Evolutionary conservation across 352 stramenopile genomes (phyloP).

Genomic region (Phytophthora palmivora): DNA sequence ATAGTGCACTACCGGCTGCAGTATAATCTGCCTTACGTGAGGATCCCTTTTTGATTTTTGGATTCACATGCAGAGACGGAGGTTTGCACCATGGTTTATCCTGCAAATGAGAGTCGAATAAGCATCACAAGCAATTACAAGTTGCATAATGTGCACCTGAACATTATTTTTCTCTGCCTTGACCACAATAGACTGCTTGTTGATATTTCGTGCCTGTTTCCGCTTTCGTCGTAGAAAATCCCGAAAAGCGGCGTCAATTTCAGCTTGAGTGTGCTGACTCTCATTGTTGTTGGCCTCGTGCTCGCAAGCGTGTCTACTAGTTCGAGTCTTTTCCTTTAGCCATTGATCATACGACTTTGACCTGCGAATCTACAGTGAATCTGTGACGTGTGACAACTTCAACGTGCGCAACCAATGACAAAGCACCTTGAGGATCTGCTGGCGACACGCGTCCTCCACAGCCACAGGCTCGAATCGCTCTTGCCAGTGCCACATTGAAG

Average conservation of each 20-base stretch:
- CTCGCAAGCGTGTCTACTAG: not conserved
- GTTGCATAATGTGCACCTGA: conserved; percentile 1
- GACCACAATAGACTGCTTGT: conserved; percentile 20
- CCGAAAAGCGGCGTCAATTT: conserved; percentile 45
- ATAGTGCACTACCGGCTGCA: conserved; percentile 5
- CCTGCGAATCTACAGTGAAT: conserved; percentile 48
- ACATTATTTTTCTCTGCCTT: conserved; percentile 1
- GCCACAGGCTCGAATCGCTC: conserved; percentile 48
- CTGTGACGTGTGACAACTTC: conserved; percentile 12
- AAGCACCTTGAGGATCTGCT: conserved; percentile 59
- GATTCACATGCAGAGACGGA: conserved; percentile 63
- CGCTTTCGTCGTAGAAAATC: conserved; percentile 52
- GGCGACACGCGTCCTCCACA: conserved; percentile 48
- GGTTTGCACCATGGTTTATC: conserved; percentile 40
- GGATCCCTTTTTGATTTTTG: conserved; percentile 32
- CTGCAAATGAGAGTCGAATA: not conserved
- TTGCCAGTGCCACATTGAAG: conserved; percentile 68
- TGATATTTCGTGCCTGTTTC: conserved; percentile 32
- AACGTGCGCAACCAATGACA: not conserved
- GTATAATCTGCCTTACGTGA: conserved; percentile 22
- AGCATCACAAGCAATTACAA: no score
- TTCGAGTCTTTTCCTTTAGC: conserved; percentile 44
- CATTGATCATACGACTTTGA: conserved; percentile 53
- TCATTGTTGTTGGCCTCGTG: not conserved
- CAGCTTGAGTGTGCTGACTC: conserved; percentile 26